phyloP scores from a whole-genome alignment of 2,329 filamentous ascomycete species.

The Dothiorella sarmentorum region DNA sequence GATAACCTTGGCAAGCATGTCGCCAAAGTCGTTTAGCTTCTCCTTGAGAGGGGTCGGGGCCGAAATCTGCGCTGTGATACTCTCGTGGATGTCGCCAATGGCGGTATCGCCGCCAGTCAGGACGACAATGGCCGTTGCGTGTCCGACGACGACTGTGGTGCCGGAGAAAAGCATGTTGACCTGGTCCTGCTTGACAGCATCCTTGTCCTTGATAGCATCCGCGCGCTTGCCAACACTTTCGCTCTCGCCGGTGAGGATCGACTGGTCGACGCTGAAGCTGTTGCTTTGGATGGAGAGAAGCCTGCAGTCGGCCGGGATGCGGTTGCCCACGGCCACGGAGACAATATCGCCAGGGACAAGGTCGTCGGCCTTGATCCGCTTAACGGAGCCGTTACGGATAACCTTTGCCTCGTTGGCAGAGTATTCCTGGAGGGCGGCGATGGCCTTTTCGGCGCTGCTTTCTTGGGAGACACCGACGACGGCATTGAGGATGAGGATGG shows the following conservation, averaged over 20 bases:
- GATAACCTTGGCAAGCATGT: conserved; percentile 94
- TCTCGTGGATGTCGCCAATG: conserved; percentile 98
- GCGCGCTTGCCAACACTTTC: conserved; percentile 91
- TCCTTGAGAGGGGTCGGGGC: conserved; percentile 96
- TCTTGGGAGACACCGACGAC: conserved; percentile 98
- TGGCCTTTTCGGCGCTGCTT: conserved; percentile 97
- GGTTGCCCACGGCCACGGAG: conserved; percentile 82
- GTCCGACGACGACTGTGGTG: conserved; percentile 92
- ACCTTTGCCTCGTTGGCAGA: conserved; percentile 97
- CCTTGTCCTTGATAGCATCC: conserved; percentile 64
- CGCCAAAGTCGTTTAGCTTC: conserved; percentile 97
- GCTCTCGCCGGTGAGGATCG: conserved; percentile 94
- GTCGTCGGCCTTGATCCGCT: conserved; percentile 90
- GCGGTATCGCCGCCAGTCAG: conserved; percentile 86
- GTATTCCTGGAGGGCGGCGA: conserved; percentile 96
- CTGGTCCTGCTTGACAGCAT: conserved; percentile 96
- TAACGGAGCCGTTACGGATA: conserved; percentile 75
- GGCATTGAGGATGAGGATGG: conserved; percentile 93
- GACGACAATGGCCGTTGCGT: conserved; percentile 86
- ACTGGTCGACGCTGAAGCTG: conserved; percentile 94
- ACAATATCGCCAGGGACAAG: conserved; percentile 93
- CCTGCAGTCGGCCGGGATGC: conserved; percentile 92
- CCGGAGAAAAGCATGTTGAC: conserved; percentile 98
- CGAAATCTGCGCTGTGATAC: conserved; percentile 95
- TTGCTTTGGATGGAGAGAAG: conserved; percentile 91